Evolutionary conservation across 2,329 filamentous ascomycete species (phyloP).

Genomic region (Westerdykella ornata): DNA sequence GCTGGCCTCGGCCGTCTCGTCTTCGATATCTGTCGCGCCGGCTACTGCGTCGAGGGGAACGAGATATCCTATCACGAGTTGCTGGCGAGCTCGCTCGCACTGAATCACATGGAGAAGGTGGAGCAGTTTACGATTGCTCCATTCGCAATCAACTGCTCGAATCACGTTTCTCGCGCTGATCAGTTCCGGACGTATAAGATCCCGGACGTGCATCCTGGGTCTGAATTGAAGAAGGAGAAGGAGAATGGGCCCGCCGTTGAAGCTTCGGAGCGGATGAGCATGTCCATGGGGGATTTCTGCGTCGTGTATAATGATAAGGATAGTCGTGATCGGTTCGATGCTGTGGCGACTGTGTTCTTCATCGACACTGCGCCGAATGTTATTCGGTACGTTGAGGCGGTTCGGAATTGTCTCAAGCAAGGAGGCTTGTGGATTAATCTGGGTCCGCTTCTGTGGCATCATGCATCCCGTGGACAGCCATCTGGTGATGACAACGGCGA

Average conservation of each 20-base stretch:
- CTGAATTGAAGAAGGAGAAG: slow-evolving; percentile 26
- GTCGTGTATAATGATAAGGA: slow-evolving; percentile 67
- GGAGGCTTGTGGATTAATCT: slow-evolving; percentile 84
- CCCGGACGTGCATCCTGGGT: slow-evolving; percentile 60
- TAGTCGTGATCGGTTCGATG: slow-evolving; percentile 62
- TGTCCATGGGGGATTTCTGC: slow-evolving; percentile 90
- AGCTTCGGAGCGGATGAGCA: slow-evolving; percentile 67
- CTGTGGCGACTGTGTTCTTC: slow-evolving; percentile 87
- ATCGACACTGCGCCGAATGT: slow-evolving; percentile 94
- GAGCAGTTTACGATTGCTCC: slow-evolving; percentile 70
- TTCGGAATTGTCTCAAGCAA: slow-evolving; percentile 66
- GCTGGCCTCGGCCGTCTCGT: slow-evolving; percentile 84
- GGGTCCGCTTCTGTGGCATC: slow-evolving; percentile 92
- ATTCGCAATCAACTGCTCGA: slow-evolving; percentile 83
- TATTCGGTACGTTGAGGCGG: slow-evolving; percentile 80
- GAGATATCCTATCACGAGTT: slow-evolving; percentile 95
- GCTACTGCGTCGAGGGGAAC: slow-evolving; percentile 77
- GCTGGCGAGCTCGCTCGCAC: slow-evolving; percentile 70
- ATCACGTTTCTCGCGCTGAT: slow-evolving; percentile 64
- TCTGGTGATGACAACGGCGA: slow-evolving; percentile 8
- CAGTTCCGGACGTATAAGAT: slow-evolving; percentile 69
- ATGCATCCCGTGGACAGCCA: slow-evolving; percentile 62
- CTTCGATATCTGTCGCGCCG: slow-evolving; percentile 70
- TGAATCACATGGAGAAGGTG: slow-evolving; percentile 58
- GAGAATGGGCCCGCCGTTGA: slow-evolving; percentile 13